A percentile compares a stretch with the other conserved stretches of the same genome.
phyloP scores from a whole-genome alignment of 768 basidiomycete species.

The Suillus subaureus region DNA sequence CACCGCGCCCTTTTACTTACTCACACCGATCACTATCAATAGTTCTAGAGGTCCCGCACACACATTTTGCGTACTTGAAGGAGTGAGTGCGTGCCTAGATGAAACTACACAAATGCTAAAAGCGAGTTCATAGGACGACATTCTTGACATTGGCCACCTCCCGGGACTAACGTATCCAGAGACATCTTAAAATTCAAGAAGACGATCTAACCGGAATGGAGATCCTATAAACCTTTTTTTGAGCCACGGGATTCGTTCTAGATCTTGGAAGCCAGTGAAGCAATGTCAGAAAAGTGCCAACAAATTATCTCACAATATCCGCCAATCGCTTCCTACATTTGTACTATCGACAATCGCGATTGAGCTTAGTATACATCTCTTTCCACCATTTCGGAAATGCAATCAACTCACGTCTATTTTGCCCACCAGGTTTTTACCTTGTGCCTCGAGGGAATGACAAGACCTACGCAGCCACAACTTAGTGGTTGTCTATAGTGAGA shows the following conservation, averaged over 20 bases:
- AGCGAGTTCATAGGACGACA: neutral
- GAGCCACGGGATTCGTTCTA: neutral
- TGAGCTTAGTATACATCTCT: neutral
- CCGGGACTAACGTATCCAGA: neutral
- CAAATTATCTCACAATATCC: neutral
- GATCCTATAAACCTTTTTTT: neutral
- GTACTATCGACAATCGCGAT: neutral
- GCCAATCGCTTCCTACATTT: neutral
- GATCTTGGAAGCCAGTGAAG: neutral
- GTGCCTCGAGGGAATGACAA: neutral
- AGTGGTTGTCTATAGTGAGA: too few relatives aligned
- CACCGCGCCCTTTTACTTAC: neutral
- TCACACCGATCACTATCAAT: neutral
- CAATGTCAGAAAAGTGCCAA: neutral
- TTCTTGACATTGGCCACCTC: too few relatives aligned
- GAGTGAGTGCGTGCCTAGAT: neutral
- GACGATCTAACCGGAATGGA: neutral
- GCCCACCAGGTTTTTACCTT: too few relatives aligned
- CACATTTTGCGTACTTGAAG: too few relatives aligned
- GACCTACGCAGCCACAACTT: neutral
- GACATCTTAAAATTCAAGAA: neutral
- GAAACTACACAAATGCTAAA: neutral
- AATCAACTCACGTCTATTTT: neutral
- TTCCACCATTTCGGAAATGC: neutral
- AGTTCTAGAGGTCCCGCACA: neutral